phyloP scores from a whole-genome alignment of 768 basidiomycete genomes.

The Tephrocybe rancida region DNA sequence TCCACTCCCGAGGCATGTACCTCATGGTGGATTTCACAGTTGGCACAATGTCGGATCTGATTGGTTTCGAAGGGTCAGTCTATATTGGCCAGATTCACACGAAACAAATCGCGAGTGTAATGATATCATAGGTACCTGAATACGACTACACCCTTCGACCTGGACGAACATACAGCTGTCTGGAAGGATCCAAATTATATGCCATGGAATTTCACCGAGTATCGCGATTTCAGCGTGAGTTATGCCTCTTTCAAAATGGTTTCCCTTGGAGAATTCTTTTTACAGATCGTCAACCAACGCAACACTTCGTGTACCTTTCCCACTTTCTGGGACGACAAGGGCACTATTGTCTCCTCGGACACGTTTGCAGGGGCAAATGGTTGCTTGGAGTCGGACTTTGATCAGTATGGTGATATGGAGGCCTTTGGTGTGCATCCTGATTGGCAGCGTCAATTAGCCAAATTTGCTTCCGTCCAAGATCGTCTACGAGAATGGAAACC shows the following conservation, averaged over 20 bases:
- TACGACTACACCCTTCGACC: slow-evolving; percentile 73
- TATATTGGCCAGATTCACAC: neutral
- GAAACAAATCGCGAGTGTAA: neutral
- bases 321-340: slow-evolving; percentile 80
- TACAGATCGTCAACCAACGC: slow-evolving; percentile 65
- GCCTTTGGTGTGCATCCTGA: slow-evolving; percentile 96
- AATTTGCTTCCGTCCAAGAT: slow-evolving; percentile 96
- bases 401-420: slow-evolving; percentile 96
- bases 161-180: slow-evolving; percentile 69
- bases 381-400: slow-evolving; percentile 84
- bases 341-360: slow-evolving; percentile 58
- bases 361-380: slow-evolving; percentile 44
- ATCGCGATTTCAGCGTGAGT: slow-evolving; percentile 77
- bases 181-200: slow-evolving; percentile 78
- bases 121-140: slow-evolving; percentile 65
- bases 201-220: slow-evolving; percentile 87
- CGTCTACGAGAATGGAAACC: slow-evolving; percentile 93
- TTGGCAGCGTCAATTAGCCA: slow-evolving; percentile 92
- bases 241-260: slow-evolving; percentile 3
- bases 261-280: slow-evolving; percentile 3
- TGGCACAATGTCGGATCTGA: slow-evolving; percentile 86
- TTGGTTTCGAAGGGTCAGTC: slow-evolving; percentile 81
- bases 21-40: slow-evolving; percentile 94
- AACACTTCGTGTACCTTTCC: slow-evolving; percentile 79
- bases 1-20: slow-evolving; percentile 87